A percentile compares a stretch with the other conserved stretches of the same genome.
These are phyloP conservation scores for Poteriospumella lacustris DNA, from an alignment of 108 stramenopile species.

Conservation along the genomic window DNA sequence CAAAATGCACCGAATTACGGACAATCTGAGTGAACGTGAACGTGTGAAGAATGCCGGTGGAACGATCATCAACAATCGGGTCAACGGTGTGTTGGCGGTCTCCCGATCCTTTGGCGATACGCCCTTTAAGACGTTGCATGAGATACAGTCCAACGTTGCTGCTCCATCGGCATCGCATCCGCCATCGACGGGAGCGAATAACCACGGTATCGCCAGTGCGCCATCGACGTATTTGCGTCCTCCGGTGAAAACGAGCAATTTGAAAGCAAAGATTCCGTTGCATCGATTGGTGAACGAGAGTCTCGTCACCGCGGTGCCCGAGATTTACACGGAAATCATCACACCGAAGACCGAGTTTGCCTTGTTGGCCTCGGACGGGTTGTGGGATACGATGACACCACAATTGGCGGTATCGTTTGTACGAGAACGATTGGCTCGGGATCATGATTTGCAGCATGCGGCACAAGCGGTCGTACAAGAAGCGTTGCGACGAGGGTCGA, in stretches of 20 bases:
- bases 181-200: too few relatives aligned
- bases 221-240: too few relatives aligned
- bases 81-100: conserved; percentile 90
- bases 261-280: not conserved
- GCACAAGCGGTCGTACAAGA: conserved; percentile 41
- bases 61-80: conserved; percentile 64
- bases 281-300: too few relatives aligned
- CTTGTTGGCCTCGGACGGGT: conserved; percentile 83
- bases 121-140: conserved; percentile 41
- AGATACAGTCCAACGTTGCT: not conserved
- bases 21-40: conserved; percentile 28
- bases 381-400: conserved; percentile 85
- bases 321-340: conserved; percentile 61
- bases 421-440: conserved; percentile 41
- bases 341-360: conserved; percentile 74
- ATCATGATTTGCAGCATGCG: conserved; percentile 59
- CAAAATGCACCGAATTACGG: conserved; percentile 69
- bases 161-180: too few relatives aligned
- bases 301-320: conserved; percentile 57
- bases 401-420: conserved; percentile 72
- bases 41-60: conserved; percentile 39
- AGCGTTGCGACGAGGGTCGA: conserved; percentile 40
- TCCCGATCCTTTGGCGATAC: conserved; percentile 87
- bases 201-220: too few relatives aligned
- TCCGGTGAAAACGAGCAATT: not conserved